phyloP scores from a whole-genome alignment of 2,329 filamentous ascomycete genomes.

The Penicillium psychrosexuale region DNA sequence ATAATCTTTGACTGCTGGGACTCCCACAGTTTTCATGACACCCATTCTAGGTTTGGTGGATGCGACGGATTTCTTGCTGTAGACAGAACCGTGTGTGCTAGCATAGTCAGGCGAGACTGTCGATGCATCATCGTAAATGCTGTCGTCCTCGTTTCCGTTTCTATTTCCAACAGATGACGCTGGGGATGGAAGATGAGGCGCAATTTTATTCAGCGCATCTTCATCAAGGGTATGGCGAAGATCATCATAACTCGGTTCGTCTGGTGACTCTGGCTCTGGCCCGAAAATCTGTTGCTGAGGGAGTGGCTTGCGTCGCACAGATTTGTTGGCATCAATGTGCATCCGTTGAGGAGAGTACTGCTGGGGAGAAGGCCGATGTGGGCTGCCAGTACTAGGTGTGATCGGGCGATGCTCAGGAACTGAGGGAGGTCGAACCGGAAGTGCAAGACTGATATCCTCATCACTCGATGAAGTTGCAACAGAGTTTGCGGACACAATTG shows the following conservation, averaged over 20 bases:
- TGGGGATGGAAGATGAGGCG: conserved; percentile 31
- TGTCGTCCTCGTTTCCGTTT: conserved; percentile 35
- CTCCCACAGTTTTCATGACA: conserved; percentile 73
- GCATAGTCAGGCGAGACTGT: conserved; percentile 73
- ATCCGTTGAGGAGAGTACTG: conserved; percentile 2
- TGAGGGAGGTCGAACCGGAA: conserved; percentile 24
- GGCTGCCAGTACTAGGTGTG: conserved; percentile 14
- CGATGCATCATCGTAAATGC: conserved; percentile 60
- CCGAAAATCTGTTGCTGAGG: conserved; percentile 36
- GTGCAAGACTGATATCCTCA: conserved; percentile 24
- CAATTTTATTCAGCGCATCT: conserved; percentile 51
- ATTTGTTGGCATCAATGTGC: conserved; percentile 42
- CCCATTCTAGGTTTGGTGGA: conserved; percentile 67
- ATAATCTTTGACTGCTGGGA: conserved; percentile 43
- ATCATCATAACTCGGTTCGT: conserved; percentile 42
- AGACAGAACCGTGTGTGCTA: conserved; percentile 60
- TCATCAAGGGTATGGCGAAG: conserved; percentile 46
- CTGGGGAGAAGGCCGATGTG: conserved; percentile 6
- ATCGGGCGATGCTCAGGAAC: conserved; percentile 17
- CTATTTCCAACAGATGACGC: conserved; percentile 15
- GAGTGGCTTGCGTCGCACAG: conserved; percentile 53
- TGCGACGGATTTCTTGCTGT: conserved; percentile 41
- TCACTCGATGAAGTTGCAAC: conserved; percentile 14
- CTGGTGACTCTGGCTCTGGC: conserved; percentile 22
- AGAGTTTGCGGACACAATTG: not conserved